phyloP scores from a whole-genome alignment of 495 filamentous ascomycete species.

The Podospora appendiculata region DNA sequence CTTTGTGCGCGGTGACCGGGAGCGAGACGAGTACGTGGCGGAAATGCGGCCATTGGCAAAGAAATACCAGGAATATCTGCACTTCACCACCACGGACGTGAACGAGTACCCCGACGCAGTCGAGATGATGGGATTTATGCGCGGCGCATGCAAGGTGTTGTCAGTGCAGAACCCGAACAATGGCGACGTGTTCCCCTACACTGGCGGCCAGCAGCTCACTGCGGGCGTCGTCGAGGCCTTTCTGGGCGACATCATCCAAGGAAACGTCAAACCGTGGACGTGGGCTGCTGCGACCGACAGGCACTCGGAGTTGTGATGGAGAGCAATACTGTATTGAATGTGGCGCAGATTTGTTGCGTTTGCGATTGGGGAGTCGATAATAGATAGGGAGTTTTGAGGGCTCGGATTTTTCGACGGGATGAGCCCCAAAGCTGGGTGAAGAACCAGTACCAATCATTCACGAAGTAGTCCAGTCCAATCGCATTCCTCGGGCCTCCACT shows the following conservation, averaged over 20 bases:
- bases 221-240: constrained; percentile 30
- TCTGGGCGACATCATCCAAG: constrained; percentile 36
- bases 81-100: constrained; percentile 38
- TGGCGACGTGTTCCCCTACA: constrained; percentile 35
- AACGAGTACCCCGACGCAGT: constrained; percentile 40
- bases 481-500: too few species aligned
- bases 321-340: neutral
- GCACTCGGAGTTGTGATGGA: constrained; percentile 29
- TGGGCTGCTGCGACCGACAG: neutral
- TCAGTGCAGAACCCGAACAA: constrained; percentile 36
- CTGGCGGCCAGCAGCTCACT: constrained; percentile 18
- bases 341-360: too few species aligned
- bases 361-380: too few species aligned
- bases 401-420: too few species aligned
- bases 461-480: too few species aligned
- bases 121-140: constrained; percentile 25
- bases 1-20: constrained; percentile 20
- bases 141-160: constrained; percentile 16
- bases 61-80: constrained; percentile 40
- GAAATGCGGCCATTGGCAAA: constrained; percentile 35
- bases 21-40: constrained; percentile 21
- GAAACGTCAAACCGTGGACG: constrained; percentile 32
- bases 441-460: too few species aligned
- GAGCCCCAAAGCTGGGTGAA: too few species aligned
- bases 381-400: too few species aligned